Evolutionary conservation across 2,329 filamentous ascomycete genomes (phyloP).

Genomic region (Dichotomopilus funicola): DNA sequence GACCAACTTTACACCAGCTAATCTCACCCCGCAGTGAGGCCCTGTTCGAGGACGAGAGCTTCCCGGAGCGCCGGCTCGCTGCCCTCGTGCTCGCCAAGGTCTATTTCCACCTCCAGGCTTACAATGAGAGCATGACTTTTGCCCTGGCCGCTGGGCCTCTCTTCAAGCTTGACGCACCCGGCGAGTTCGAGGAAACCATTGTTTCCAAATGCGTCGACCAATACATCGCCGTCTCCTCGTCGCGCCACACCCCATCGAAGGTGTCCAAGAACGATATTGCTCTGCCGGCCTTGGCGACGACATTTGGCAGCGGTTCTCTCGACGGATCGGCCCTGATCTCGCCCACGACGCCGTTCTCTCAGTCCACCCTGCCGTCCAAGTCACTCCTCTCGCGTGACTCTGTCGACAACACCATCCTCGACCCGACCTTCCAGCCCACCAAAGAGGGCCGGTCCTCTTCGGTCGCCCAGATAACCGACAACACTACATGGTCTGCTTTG

Average conservation of each 20-base stretch:
- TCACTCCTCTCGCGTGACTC: slow-evolving; percentile 84
- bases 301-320: slow-evolving; percentile 62
- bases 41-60: slow-evolving; percentile 92
- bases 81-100: slow-evolving; percentile 95
- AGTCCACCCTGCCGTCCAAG: slow-evolving; percentile 87
- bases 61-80: slow-evolving; percentile 88
- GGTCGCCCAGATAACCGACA: slow-evolving; percentile 60
- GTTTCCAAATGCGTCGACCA: slow-evolving; percentile 98
- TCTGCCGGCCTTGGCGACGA: slow-evolving; percentile 67
- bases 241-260: slow-evolving; percentile 42
- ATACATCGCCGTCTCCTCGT: slow-evolving; percentile 71
- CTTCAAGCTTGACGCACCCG: slow-evolving; percentile 83
- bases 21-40: slow-evolving; percentile 62
- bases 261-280: slow-evolving; percentile 37
- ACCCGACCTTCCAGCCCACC: slow-evolving; percentile 49
- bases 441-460: slow-evolving; percentile 51
- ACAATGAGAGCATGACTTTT: slow-evolving; percentile 99
- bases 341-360: slow-evolving; percentile 90
- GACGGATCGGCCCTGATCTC: slow-evolving; percentile 71
- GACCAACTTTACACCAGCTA: slow-evolving; percentile 3
- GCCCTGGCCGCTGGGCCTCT: slow-evolving; percentile 90
- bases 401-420: slow-evolving; percentile 56
- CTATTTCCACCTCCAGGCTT: slow-evolving; percentile 97
- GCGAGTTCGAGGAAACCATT: slow-evolving; percentile 98
- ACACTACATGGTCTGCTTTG: slow-evolving; percentile 70